Evolutionary conservation across 805 yeast species (phyloP).

Genomic region (Clavispora fructus): DNA sequence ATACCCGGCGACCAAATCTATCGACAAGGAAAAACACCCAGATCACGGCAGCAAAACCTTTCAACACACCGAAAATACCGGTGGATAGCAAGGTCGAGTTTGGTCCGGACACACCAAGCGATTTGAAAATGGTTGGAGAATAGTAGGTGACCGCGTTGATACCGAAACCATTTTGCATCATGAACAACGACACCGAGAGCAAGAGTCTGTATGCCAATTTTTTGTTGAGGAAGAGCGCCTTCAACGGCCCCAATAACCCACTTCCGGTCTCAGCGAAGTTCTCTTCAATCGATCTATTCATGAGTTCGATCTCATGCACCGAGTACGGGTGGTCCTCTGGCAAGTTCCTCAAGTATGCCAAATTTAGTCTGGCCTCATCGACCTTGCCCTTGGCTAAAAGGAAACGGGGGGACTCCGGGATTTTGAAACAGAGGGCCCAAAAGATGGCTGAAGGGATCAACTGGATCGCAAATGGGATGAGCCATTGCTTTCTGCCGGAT

Average conservation of each 20-base stretch:
- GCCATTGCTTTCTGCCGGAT: slow-evolving; percentile 36
- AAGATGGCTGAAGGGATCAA: slow-evolving; percentile 41
- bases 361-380: slow-evolving; percentile 27
- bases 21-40: slow-evolving; percentile 46
- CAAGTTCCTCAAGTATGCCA: slow-evolving; percentile 35
- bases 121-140: slow-evolving; percentile 46
- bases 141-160: slow-evolving; percentile 49
- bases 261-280: slow-evolving; percentile 27
- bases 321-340: slow-evolving; percentile 35
- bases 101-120: slow-evolving; percentile 44
- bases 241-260: slow-evolving; percentile 38
- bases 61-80: slow-evolving; percentile 49
- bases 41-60: slow-evolving; percentile 38
- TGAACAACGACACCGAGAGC: slow-evolving; percentile 33
- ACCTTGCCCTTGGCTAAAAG: slow-evolving; percentile 30
- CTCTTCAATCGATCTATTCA: slow-evolving; percentile 20
- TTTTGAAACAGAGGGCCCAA: slow-evolving; percentile 31
- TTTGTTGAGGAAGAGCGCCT: slow-evolving; percentile 24
- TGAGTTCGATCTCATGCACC: slow-evolving; percentile 31
- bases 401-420: slow-evolving; percentile 46
- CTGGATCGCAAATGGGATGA: slow-evolving; percentile 44
- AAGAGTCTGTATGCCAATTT: slow-evolving; percentile 30
- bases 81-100: slow-evolving; percentile 46
- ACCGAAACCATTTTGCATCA: slow-evolving; percentile 44
- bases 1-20: slow-evolving; percentile 40